phyloP scores from a whole-genome alignment of 345 rosid genomes.

The Bruguiera parviflora region DNA sequence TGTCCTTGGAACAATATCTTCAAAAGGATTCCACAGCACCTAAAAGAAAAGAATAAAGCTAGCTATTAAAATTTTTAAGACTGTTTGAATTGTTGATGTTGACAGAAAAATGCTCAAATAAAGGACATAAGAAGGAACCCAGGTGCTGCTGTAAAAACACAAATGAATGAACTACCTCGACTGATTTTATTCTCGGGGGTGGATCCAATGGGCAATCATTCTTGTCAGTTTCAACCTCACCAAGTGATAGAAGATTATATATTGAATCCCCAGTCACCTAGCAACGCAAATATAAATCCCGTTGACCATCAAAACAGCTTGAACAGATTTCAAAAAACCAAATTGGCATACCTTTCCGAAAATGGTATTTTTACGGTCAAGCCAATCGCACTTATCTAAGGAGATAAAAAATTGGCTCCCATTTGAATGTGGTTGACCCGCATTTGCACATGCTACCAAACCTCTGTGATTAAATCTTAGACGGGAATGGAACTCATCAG shows the following conservation, averaged over 20 bases:
- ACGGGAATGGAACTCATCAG: slow-evolving; percentile 86
- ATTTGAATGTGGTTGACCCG: slow-evolving; percentile 72
- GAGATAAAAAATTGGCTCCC: slow-evolving; percentile 94
- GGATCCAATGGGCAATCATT: slow-evolving; percentile 85
- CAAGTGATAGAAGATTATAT: slow-evolving; percentile 68
- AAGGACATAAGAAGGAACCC: neutral
- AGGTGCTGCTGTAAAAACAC: neutral
- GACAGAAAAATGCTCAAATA: neutral
- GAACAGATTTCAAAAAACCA: neutral
- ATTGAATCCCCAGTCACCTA: slow-evolving; percentile 90
- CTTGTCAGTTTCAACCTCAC: slow-evolving; percentile 72
- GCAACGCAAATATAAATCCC: slow-evolving; percentile 20
- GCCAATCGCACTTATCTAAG: slow-evolving; percentile 92
- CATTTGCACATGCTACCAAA: slow-evolving; percentile 88
- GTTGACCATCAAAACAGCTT: slow-evolving; percentile 2
- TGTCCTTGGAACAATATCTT: slow-evolving; percentile 80
- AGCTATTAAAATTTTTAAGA: neutral
- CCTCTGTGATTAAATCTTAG: slow-evolving; percentile 89
- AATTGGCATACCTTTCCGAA: slow-evolving; percentile 70
- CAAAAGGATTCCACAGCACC: slow-evolving; percentile 97
- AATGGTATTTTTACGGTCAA: slow-evolving; percentile 74
- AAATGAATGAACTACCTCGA: slow-evolving; percentile 52
- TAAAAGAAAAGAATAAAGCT: slow-evolving; percentile 22
- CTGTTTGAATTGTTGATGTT: neutral
- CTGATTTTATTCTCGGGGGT: slow-evolving; percentile 58